These are phyloP conservation scores for Tylopilus intermedius DNA, from an alignment of 768 basidiomycete species.

Conservation along the genomic window DNA sequence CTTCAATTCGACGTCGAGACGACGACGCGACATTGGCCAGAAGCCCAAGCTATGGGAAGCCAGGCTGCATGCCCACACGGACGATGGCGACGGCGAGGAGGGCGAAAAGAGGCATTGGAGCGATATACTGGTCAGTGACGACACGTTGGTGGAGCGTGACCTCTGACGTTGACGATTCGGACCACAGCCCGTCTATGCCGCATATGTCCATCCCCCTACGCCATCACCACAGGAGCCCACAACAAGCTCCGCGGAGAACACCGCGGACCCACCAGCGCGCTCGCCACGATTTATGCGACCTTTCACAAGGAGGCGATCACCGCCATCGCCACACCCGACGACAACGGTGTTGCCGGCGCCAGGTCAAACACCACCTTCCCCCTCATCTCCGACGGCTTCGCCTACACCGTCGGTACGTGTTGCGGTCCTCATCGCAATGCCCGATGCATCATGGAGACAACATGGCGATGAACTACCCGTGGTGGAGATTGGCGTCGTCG, in stretches of 20 bases:
- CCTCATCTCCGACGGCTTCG: constrained; percentile 9
- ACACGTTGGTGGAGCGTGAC: not conserved
- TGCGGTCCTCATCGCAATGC: constrained; percentile 45
- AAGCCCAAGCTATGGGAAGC: constrained; percentile 31
- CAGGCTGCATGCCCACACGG: constrained; percentile 13
- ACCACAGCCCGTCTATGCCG: constrained; percentile 23
- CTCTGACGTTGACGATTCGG: not conserved
- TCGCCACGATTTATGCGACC: constrained; percentile 14
- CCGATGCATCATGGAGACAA: constrained; percentile 12
- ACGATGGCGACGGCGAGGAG: constrained; percentile 9
- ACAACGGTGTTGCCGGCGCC: constrained; percentile 1
- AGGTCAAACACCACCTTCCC: not conserved
- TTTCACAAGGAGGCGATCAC: constrained; percentile 13
- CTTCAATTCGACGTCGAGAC: constrained; percentile 10
- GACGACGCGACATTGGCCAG: constrained; percentile 27
- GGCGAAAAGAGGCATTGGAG: constrained; percentile 26
- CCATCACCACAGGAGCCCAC: constrained; percentile 3
- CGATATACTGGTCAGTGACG: constrained; percentile 24
- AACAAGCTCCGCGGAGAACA: not conserved
- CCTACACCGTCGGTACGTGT: constrained; percentile 30
- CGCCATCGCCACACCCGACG: constrained; percentile 12
- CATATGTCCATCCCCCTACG: constrained; percentile 14
- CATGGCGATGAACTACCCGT: constrained; percentile 27
- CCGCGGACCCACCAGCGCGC: constrained; percentile 6
- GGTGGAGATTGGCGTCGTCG: constrained; percentile 31